Base-by-base conservation (phyloP, 2,329 filamentous ascomycete species). In the Pyricularia sp. region DNA sequence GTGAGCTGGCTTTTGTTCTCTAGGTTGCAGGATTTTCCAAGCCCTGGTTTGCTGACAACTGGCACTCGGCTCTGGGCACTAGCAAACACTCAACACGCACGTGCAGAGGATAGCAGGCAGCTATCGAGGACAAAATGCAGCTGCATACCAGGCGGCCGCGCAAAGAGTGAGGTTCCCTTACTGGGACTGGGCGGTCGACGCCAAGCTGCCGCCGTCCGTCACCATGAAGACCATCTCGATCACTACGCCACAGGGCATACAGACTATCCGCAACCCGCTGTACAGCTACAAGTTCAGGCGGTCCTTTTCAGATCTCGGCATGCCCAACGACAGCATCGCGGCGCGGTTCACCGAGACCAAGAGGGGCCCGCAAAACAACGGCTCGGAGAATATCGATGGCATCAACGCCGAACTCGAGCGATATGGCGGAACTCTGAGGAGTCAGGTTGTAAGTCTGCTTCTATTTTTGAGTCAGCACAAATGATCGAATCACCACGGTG, bases 111-210 rank as follows among this genome's bases (percentile, higher is more conserved):
- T 84, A 24, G 82, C 82, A 22, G 69, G 69, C 13, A 70, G 73
- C 44, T 84, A 83, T 68, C 75, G 74, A 16, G 65, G 68, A 65
- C 66, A 70, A 35, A 66, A 75, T 68, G 67, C 74, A 68, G 66
- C 68, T 57, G 65, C 68, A 66, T 84, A 84, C 68, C 68, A 71
- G 26, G 68, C 74, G 3, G 81, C 82, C 1, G 81, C 81, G 2
- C 73, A 79, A 55, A 72, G 69, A 0, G 75, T 84, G 30, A 77
- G 82, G 35, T 71, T 78, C 13, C 81, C 82, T 2, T 84, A 75
- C 72, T 84, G 82, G 82, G 82, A 84, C 72, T 85, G 81, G 82
- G 81, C 76, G 2, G 66, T 68, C 2, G 70, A 78, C 40, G 67
- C 75, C 3, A 66, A 68, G n/a, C 74, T 85, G 3, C 82, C 83